Base-by-base conservation (phyloP, 768 basidiomycete species). In the Kondoa malvinella region DNA sequence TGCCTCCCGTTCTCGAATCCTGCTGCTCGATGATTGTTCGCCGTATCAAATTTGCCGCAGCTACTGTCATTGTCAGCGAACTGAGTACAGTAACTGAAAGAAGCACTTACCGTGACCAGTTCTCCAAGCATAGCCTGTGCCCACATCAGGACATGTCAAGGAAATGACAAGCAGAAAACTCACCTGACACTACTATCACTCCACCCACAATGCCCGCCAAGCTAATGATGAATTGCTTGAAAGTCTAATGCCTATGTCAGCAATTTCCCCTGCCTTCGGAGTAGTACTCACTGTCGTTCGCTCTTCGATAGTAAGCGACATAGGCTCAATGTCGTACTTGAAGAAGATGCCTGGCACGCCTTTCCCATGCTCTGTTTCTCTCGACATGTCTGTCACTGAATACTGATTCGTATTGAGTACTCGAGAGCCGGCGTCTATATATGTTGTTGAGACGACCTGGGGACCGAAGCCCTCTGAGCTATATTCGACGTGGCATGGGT, bases 301-400 rank as follows among this genome's bases (percentile, higher is more conserved):
- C 78, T 97, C 92, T 73, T 87, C 83, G 66, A 96, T 84, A 0
- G 84, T 86, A 68, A 97, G 81, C 27, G 83, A 81, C 78, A 97
- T 82, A 0, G 92, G 91, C 75, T 99, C 94, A 40, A 96, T 78
- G 68, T 99, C 92, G 76, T 90, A 96, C 78, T 96, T 95, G 86
- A 96, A 95, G 81, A 94, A 96, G 75, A 97, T 94, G 66, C 65
- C 69, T 0, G 94, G 94, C 0, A 89, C 86, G 4, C 88, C 89
- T 17, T 80, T 78, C 71, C 88, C 84, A 74, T 89, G 87, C 25
- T 83, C 79, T 1, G 95, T 79, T 21, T 83, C 81, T 32, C 88
- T 84, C 1, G 83, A 85, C 72, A 96, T 94, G 77, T 95, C 90
- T 0, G 90, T 96, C 3, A 96, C 94, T 59, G 88, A 89, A 78